Base-by-base conservation (phyloP, 768 basidiomycete species). In the Trametes punicea region DNA sequence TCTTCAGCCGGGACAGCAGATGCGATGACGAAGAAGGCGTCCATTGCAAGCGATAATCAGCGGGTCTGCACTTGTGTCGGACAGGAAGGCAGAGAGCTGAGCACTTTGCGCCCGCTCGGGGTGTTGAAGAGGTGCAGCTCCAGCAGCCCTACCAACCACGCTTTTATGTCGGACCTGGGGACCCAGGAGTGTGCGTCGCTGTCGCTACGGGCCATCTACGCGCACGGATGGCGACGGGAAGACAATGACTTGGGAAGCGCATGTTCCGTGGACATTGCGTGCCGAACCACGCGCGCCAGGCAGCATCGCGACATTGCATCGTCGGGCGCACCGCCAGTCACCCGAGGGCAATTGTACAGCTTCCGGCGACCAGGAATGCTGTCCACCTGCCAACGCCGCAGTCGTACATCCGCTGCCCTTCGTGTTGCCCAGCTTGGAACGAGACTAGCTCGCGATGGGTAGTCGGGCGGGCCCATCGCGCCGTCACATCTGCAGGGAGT, bases 1-100 rank as follows among this genome's bases (percentile, higher is more conserved):
- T 51, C 48, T 49, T 57, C 62, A 23, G 52, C 47, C 25, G 58
- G 58, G 31, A 63, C 62, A 49, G 62, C 55, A 31, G 55, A 15
- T 36, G 62, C 62, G 56, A 63, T 57, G 52, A 48, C 44, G 56
- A 63, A 63, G 55, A 63, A 63, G 8, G 58, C 62, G 62, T 63
- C 62, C 62, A 63, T 63, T 51, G 51, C 48, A 46, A 46, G 50
- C 50, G 34, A 45, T 38, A 48, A 44, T 42, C 5, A 30, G 30
- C 4, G n/a, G 20, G 55, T 11, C 8, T 42, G 13, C 27, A 39
- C 13, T 36, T 31, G 7, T 31, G 13, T 15, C 23, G 16, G n/a
- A 34, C 25, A 4, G 23, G 36, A 41, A 46, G 29, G n/a, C n/a
- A n/a, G 33, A 45, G 50, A 42, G 55, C 46, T 16, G 27, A 48